These are phyloP conservation scores for Aspergillus mulundensis DNA, from an alignment of 495 filamentous ascomycete species.

Conservation along the genomic window DNA sequence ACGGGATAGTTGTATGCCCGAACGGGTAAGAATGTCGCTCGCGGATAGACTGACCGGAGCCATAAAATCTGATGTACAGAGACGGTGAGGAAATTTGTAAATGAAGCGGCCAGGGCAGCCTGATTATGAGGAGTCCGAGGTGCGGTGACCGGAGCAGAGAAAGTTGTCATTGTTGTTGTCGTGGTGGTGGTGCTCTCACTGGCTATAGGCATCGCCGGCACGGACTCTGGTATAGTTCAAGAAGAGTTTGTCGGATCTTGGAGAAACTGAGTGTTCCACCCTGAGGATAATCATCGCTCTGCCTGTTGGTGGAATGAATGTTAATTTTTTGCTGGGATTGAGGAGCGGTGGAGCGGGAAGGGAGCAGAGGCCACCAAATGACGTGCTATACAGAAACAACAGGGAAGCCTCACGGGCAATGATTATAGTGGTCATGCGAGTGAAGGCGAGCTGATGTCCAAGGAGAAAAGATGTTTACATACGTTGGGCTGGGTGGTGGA, in stretches of 20 bases:
- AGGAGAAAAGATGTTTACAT: slow-evolving; percentile 21
- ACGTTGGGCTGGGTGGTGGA: slow-evolving; percentile 39
- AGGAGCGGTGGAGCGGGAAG: slow-evolving; percentile 12
- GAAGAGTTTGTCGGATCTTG: slow-evolving; percentile 42
- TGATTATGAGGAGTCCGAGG: slow-evolving; percentile 43
- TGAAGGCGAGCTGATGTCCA: not conserved
- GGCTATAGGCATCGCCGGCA: slow-evolving; percentile 46
- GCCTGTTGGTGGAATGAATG: slow-evolving; percentile 30
- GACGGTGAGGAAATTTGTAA: slow-evolving; percentile 74
- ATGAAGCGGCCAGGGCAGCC: slow-evolving; percentile 45
- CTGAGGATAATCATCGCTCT: slow-evolving; percentile 52
- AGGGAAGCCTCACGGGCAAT: not conserved
- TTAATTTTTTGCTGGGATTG: slow-evolving; percentile 23
- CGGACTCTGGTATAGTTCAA: slow-evolving; percentile 33
- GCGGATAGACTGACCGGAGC: slow-evolving; percentile 79
- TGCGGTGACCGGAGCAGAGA: slow-evolving; percentile 42
- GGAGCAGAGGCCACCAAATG: not conserved
- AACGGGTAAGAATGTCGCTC: slow-evolving; percentile 71
- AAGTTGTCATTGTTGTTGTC: slow-evolving; percentile 47
- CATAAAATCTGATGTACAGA: slow-evolving; percentile 93
- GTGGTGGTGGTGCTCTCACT: slow-evolving; percentile 46
- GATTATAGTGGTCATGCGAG: not conserved
- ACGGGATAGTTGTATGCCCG: slow-evolving; percentile 87
- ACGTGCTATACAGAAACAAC: slow-evolving; percentile 1
- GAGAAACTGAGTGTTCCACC: slow-evolving; percentile 47